Evolutionary conservation across 1,284 basidiomycete species (phyloP).

Genomic region (Naganishia sp.): DNA sequence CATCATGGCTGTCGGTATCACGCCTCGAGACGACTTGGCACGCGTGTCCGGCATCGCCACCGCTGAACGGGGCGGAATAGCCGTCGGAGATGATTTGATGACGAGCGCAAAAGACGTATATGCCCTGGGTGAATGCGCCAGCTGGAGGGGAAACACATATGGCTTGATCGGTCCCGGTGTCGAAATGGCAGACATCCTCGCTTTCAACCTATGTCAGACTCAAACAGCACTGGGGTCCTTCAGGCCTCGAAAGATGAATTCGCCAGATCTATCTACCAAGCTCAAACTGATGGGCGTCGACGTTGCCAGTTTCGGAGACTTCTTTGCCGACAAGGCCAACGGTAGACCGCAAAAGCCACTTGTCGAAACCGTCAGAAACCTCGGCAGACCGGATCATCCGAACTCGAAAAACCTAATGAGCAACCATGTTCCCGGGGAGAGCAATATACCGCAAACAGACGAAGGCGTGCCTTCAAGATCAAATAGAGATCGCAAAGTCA

Average conservation of each 20-base stretch:
- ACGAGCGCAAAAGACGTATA: constrained; percentile 66
- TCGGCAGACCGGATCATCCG: constrained; percentile 23
- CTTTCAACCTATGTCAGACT: constrained; percentile 69
- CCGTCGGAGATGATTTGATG: constrained; percentile 62
- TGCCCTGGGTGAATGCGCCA: constrained; percentile 75
- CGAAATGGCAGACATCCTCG: constrained; percentile 74
- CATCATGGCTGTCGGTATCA: constrained; percentile 69
- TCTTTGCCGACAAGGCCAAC: constrained; percentile 64
- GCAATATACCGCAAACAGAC: constrained; percentile 14
- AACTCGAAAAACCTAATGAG: constrained; percentile 28
- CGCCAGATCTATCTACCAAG: constrained; percentile 65
- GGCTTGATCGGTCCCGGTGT: constrained; percentile 70
- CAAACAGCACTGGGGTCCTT: constrained; percentile 56
- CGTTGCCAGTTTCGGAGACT: constrained; percentile 64
- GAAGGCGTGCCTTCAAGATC: constrained; percentile 11
- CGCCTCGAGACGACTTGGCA: constrained; percentile 69
- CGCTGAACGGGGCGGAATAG: constrained; percentile 61
- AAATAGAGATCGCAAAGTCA: constrained; percentile 27
- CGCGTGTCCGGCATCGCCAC: constrained; percentile 59
- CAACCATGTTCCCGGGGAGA: constrained; percentile 31
- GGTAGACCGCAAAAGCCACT: constrained; percentile 32
- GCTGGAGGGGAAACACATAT: constrained; percentile 67
- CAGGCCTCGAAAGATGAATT: constrained; percentile 62
- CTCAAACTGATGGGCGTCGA: constrained; percentile 74
- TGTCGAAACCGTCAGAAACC: constrained; percentile 35